Evolutionary conservation across 306 rosid species (phyloP), one percentile per base, ranked within the genome.

Genomic region (Medicago arabica): DNA sequence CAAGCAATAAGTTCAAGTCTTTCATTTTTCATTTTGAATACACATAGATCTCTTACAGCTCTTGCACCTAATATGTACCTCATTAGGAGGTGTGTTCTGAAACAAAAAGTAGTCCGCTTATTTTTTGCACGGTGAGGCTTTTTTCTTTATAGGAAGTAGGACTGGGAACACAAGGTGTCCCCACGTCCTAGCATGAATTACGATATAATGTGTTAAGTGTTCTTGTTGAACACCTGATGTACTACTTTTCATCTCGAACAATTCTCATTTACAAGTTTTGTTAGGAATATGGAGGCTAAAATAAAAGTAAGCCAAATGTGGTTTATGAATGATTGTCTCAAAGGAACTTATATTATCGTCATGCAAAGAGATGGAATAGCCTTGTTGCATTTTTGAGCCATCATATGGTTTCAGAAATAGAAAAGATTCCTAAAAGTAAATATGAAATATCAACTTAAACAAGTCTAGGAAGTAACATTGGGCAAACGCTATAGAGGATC

Each of bases 341-440:
- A 61, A n/a, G 43, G 19, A 61, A 61, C 67, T 13, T 31, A 61
- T 31, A 31, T 31, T 7, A 31, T 61, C 0, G 43, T 15, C 18
- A 61, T 61, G 18, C 9, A 61, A 60, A 60, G 67, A 14, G 67
- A 28, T 28, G 67, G 12, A 60, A 14, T 7, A 60, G 6, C 67
- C 43, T 60, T 60, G 67, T 60, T 60, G 12, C 19, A 14, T 14
- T 31, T 60, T 28, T 31, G 4, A 61, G 40, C 43, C 67, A 31
- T 61, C 43, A 15, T 61, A 41, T 7, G 13, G 67, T 31, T 31
- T 34, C 44, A 31, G 13, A 31, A 14, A 61, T 31, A 61, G 18
- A 61, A 61, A 61, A 61, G 17, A 69, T 41, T 80, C 71, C 4
- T 51, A 75, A 28, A 67, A 67, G 55, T 65, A 21, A 70, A 67